These are phyloP conservation scores for Phytophthora syringae DNA, from an alignment of 352 stramenopile genomes.

Conservation along the genomic window DNA sequence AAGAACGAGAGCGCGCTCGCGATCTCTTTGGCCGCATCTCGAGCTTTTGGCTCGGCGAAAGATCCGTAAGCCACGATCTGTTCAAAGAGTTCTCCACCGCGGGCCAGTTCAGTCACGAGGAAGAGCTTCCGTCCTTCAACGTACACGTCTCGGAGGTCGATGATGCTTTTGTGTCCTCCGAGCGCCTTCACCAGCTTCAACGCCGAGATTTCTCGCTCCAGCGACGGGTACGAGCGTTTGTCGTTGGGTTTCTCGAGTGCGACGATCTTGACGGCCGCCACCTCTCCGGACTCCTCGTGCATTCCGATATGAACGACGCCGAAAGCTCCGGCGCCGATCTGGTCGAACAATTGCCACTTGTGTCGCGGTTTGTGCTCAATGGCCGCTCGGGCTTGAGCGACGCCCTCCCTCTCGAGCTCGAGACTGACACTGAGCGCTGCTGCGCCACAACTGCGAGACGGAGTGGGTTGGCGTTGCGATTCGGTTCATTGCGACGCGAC, in stretches of 20 bases:
- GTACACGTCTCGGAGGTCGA: slow-evolving; percentile 86
- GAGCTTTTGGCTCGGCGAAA: slow-evolving; percentile 58
- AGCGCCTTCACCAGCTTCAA: slow-evolving; percentile 77
- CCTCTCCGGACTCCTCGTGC: slow-evolving; percentile 69
- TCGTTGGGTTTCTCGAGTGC: slow-evolving; percentile 36
- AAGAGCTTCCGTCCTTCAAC: slow-evolving; percentile 79
- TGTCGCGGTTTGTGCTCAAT: slow-evolving; percentile 36
- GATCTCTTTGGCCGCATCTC: slow-evolving; percentile 60
- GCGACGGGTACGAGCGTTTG: slow-evolving; percentile 47
- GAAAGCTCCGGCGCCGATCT: slow-evolving; percentile 78
- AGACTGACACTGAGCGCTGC: slow-evolving; percentile 55
- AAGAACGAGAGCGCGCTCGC: slow-evolving; percentile 72
- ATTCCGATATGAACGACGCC: slow-evolving; percentile 75
- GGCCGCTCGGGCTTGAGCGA: slow-evolving; percentile 45
- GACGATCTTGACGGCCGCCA: slow-evolving; percentile 81
- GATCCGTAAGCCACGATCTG: slow-evolving; percentile 80
- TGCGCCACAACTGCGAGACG: slow-evolving; percentile 58
- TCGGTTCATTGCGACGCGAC: slow-evolving; percentile 23
- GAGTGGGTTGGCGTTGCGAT: slow-evolving; percentile 27
- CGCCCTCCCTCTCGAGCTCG: slow-evolving; percentile 39
- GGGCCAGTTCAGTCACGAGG: slow-evolving; percentile 89
- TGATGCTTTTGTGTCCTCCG: slow-evolving; percentile 87
- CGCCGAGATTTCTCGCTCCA: slow-evolving; percentile 77
- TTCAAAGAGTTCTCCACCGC: slow-evolving; percentile 92
- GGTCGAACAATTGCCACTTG: slow-evolving; percentile 71